Conservation (phyloP, 2,329 filamentous ascomycete genomes). For the Penicillium fuscoglaucum region DNA sequence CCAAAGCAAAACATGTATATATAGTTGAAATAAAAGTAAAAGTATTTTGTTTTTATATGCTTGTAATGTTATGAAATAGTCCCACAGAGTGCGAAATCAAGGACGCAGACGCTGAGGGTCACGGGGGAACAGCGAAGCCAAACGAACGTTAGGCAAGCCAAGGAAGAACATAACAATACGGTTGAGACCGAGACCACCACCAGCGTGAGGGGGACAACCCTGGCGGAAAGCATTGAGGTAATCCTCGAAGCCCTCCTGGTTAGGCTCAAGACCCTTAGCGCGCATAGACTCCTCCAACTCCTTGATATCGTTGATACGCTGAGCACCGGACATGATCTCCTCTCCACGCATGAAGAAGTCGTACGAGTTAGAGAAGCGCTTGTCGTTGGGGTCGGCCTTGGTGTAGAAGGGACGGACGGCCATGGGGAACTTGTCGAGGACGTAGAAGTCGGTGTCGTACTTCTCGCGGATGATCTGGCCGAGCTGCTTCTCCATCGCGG, state of each 20-base stretch:
- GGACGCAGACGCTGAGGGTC: slow-evolving; percentile 59
- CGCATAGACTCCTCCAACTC: slow-evolving; percentile 60
- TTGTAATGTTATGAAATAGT: slow-evolving; percentile 2
- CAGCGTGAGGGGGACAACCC: slow-evolving; percentile 64
- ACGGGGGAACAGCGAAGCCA: slow-evolving; percentile 63
- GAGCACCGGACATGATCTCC: slow-evolving; percentile 67
- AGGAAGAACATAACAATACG: slow-evolving; percentile 68
- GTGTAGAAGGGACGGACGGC: slow-evolving; percentile 89
- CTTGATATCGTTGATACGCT: slow-evolving; percentile 64
- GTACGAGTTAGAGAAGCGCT: slow-evolving; percentile 66
- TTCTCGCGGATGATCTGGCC: slow-evolving; percentile 83
- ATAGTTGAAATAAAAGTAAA: neutral
- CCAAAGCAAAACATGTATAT: neutral
- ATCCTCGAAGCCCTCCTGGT: slow-evolving; percentile 60
- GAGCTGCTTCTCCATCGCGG: slow-evolving; percentile 63
- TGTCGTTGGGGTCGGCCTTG: slow-evolving; percentile 70
- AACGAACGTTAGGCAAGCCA: slow-evolving; percentile 62
- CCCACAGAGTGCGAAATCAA: slow-evolving; percentile 22
- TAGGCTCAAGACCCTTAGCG: slow-evolving; percentile 60
- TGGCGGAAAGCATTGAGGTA: slow-evolving; percentile 65
- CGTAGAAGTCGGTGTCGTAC: slow-evolving; percentile 93
- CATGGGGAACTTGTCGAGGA: slow-evolving; percentile 94
- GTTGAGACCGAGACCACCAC: slow-evolving; percentile 66
- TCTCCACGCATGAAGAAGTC: slow-evolving; percentile 72
- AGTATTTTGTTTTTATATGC: slow-evolving; percentile 10